Conservation (phyloP, 345 rosid genomes). For the Euphorbia pulcherrima region DNA sequence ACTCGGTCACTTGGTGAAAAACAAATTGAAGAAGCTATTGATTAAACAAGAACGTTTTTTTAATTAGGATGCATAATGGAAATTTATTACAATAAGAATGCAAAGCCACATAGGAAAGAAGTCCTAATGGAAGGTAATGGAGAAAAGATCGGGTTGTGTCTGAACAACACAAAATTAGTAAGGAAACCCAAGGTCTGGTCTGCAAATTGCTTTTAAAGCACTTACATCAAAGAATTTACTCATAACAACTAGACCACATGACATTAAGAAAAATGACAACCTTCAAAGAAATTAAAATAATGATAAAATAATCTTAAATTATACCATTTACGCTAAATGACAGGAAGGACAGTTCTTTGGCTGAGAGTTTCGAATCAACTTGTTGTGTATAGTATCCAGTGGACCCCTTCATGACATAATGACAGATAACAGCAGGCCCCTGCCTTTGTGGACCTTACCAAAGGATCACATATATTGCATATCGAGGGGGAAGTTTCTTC, state of each 20-base stretch:
- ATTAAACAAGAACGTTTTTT: too few species aligned
- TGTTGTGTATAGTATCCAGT: neutral
- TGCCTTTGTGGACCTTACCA: neutral
- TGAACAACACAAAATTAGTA: neutral
- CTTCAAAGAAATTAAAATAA: conserved; percentile 6
- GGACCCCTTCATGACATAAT: neutral
- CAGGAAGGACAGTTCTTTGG: neutral
- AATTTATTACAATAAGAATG: too few species aligned
- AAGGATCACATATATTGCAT: too few species aligned
- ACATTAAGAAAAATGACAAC: neutral
- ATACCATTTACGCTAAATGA: neutral
- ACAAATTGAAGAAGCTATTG: too few species aligned
- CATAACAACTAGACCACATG: neutral
- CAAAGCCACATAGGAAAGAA: too few species aligned
- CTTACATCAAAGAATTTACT: neutral
- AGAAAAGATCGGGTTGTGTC: neutral
- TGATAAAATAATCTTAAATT: neutral
- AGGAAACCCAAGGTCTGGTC: neutral
- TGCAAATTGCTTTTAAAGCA: neutral
- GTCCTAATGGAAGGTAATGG: too few species aligned
- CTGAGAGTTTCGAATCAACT: neutral
- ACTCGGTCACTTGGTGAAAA: neutral
- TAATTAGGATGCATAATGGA: too few species aligned
- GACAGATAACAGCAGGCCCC: neutral
- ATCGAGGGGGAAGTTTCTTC: too few species aligned